Evolutionary conservation across 352 stramenopile species (phyloP).

Genomic region (Phytophthora niederhauseri): DNA sequence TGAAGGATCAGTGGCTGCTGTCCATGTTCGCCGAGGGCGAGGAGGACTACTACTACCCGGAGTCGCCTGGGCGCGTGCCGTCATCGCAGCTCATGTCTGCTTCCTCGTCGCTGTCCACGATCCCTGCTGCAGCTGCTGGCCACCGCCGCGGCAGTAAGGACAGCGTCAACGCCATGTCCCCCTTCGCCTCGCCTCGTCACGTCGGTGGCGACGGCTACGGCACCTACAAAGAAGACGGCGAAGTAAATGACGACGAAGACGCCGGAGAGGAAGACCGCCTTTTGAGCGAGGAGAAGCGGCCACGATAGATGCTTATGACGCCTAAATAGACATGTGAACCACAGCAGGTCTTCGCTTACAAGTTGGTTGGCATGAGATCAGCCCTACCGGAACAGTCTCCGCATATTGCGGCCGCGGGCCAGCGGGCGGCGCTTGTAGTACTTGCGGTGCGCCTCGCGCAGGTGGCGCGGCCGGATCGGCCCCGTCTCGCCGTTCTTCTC

Average conservation of each 20-base stretch:
- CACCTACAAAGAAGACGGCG: slow-evolving; percentile 32
- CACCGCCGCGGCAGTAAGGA: slow-evolving; percentile 48
- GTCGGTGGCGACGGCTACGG: slow-evolving; percentile 23
- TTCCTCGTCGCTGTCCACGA: slow-evolving; percentile 45
- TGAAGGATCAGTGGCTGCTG: slow-evolving; percentile 81
- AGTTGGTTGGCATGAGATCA: slow-evolving; percentile 4
- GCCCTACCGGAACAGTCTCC: slow-evolving; percentile 57
- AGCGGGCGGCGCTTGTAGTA: slow-evolving; percentile 85
- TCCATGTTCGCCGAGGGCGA: slow-evolving; percentile 57
- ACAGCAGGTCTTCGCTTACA: slow-evolving; percentile 9
- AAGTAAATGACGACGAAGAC: slow-evolving; percentile 13
- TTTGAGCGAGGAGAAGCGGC: slow-evolving; percentile 47
- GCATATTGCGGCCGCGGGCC: slow-evolving; percentile 60
- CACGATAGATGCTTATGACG: slow-evolving; percentile 54
- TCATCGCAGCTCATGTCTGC: slow-evolving; percentile 40
- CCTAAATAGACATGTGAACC: slow-evolving; percentile 46
- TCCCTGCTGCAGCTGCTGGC: slow-evolving; percentile 22
- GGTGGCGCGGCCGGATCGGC: slow-evolving; percentile 73
- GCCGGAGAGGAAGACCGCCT: slow-evolving; percentile 41
- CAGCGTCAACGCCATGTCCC: slow-evolving; percentile 35
- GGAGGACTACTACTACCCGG: slow-evolving; percentile 56
- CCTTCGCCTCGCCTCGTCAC: slow-evolving; percentile 32
- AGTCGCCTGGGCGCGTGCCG: slow-evolving; percentile 19
- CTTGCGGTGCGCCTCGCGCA: slow-evolving; percentile 81
- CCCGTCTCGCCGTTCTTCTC: slow-evolving; percentile 77